Evolutionary conservation across 768 basidiomycete species (phyloP).

Genomic region (Leucocoprinus leucothites): DNA sequence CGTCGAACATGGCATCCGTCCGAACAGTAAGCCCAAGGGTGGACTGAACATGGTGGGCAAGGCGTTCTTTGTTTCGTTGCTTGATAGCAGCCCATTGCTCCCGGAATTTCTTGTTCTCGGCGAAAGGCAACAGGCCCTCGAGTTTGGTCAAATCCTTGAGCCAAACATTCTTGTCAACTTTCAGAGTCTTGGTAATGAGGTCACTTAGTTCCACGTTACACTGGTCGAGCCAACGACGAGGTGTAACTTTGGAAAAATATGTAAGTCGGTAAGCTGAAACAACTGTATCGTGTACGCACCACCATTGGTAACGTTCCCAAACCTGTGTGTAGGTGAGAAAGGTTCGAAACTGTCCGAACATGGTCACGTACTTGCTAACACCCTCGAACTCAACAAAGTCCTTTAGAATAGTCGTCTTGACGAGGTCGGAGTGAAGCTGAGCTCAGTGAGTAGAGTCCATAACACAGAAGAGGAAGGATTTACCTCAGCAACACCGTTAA

Average conservation of each 20-base stretch:
- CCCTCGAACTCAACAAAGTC: constrained; percentile 96
- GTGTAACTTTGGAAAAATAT: constrained; percentile 58
- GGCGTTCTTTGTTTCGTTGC: constrained; percentile 85
- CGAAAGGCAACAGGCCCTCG: constrained; percentile 68
- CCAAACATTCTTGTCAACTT: constrained; percentile 74
- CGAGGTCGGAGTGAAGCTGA: constrained; percentile 84
- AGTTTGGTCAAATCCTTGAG: constrained; percentile 80
- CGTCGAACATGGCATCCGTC: constrained; percentile 81
- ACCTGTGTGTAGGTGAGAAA: constrained; percentile 35
- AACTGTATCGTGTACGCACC: constrained; percentile 43
- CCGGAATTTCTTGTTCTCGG: constrained; percentile 73
- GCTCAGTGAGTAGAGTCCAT: background rate
- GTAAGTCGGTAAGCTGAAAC: background rate
- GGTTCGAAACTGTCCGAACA: background rate
- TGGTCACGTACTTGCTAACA: constrained; percentile 59
- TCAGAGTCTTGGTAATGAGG: constrained; percentile 82
- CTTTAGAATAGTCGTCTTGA: constrained; percentile 77
- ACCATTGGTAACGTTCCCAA: constrained; percentile 92
- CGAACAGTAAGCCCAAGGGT: constrained; percentile 71
- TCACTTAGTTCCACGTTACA: constrained; percentile 88
- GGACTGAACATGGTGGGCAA: constrained; percentile 71
- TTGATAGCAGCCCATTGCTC: constrained; percentile 83
- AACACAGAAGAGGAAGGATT: background rate
- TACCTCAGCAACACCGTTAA: constrained; percentile 95
- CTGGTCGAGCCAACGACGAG: constrained; percentile 91